Evolutionary conservation across 2,329 filamentous ascomycete species (phyloP), one percentile per base, ranked within the genome.

Genomic region (Botrytis porri): DNA sequence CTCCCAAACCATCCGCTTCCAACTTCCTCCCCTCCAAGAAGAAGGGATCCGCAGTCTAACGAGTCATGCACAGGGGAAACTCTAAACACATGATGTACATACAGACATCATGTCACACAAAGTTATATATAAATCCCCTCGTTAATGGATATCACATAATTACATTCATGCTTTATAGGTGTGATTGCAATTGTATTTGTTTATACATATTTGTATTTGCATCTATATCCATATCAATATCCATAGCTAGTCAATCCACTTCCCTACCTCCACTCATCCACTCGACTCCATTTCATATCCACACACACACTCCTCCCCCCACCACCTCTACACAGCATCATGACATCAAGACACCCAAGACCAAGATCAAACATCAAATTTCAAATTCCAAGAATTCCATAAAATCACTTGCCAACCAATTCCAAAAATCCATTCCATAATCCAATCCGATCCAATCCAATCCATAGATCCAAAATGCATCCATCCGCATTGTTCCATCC

Each of bases 401-500:
- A 20, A 62, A 18, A 41, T 51, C 10, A 51, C 20, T 65, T 29
- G 63, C 65, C 35, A 54, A 41, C 48, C 48, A 57, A 41, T 57
- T 41, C 29, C 65, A 20, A 65, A 65, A 32, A 57, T n/a, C 32
- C 29, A 48, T 32, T 2, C 63, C 9, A 32, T 45, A 25, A 48
- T n/a, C 64, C 64, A 37, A 20, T 67, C 35, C 65, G 18, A n/a
- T 39, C 43, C 64, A 35, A n/a, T 32, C 62, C 62, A 32, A 29
- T 43, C 61, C 37, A 45, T 54, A 54, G 51, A 29, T 64, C 39
- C 37, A 41, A 22, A 22, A 45, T 45, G 43, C 43, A 51, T 54
- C 32, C 45, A 69, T 69, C 22, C 25, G 32, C 65, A 69, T 69
- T 69, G 57, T 32, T 22, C 45, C 65, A 39, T 25, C 65, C n/a